A percentile compares a stretch with the other conserved stretches of the same genome.
phyloP scores from a whole-genome alignment of 1,139 yeast species.

The Hyphopichia burtonii region DNA sequence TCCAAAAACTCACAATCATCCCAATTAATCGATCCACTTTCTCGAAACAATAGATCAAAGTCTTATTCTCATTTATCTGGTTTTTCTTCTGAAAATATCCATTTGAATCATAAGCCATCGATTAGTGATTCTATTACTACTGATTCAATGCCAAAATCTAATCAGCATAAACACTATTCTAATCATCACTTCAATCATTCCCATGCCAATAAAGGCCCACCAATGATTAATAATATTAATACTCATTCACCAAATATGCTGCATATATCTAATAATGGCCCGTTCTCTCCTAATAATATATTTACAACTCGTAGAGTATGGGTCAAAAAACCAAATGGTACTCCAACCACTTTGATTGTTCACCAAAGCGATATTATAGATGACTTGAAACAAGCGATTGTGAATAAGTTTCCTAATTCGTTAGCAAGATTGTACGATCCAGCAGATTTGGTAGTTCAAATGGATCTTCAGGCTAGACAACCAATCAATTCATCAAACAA shows the following conservation, averaged over 20 bases:
- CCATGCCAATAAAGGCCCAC: slow-evolving; percentile 1
- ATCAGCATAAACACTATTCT: not conserved
- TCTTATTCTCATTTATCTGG: not conserved
- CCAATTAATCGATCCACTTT: not conserved
- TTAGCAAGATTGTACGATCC: slow-evolving; percentile 65
- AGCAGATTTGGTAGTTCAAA: slow-evolving; percentile 55
- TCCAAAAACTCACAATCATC: not conserved
- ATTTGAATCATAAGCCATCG: not conserved
- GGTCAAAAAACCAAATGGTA: slow-evolving; percentile 58
- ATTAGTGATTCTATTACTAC: not conserved
- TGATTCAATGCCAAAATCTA: slow-evolving; percentile 1
- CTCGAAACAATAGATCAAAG: too few relatives aligned
- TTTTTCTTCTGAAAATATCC: too few relatives aligned
- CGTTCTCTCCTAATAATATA: slow-evolving; percentile 7
- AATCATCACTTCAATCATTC: not conserved
- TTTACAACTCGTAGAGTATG: slow-evolving; percentile 49
- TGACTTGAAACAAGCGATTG: slow-evolving; percentile 63
- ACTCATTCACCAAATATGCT: not conserved
- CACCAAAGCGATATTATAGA: slow-evolving; percentile 61
- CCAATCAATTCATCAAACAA: slow-evolving; percentile 4
- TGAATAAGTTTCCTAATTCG: slow-evolving; percentile 67
- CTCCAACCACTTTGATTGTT: slow-evolving; percentile 67
- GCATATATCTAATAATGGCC: slow-evolving; percentile 2
- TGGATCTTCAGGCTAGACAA: slow-evolving; percentile 26
- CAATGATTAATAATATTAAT: not conserved